Percentiles rank a stretch among this genome's conserved stretches.
phyloP scores from a whole-genome alignment of 2,329 filamentous ascomycete genomes.

The Nemania abortiva region DNA sequence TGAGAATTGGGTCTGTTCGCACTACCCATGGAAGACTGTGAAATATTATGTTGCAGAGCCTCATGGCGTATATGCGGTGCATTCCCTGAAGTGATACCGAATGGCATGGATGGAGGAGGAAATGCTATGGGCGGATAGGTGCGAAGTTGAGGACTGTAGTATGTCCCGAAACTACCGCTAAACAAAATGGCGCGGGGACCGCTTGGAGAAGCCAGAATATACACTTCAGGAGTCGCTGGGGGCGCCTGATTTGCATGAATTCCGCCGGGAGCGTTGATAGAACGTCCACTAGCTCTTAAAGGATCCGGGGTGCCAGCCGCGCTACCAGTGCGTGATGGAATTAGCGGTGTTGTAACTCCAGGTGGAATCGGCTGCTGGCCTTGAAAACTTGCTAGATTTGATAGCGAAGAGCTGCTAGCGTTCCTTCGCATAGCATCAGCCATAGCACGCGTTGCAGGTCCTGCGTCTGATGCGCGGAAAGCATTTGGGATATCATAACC shows the following conservation, averaged over 20 bases:
- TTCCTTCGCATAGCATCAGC: conserved; percentile 65
- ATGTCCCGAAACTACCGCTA: conserved; percentile 63
- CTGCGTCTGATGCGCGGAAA: conserved; percentile 60
- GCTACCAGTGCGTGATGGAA: conserved; percentile 58
- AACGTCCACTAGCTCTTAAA: conserved; percentile 51
- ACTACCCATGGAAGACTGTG: conserved; percentile 29
- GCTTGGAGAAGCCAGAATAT: conserved; percentile 70
- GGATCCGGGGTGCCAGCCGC: conserved; percentile 63
- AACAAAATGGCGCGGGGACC: conserved; percentile 70
- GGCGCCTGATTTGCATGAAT: conserved; percentile 39
- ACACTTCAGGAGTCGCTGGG: conserved; percentile 62
- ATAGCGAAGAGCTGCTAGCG: conserved; percentile 60
- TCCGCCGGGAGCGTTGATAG: conserved; percentile 46
- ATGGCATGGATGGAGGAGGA: conserved; percentile 34
- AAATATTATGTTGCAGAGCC: conserved; percentile 38
- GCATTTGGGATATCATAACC: conserved; percentile 61
- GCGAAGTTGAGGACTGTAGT: conserved; percentile 60
- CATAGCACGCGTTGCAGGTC: conserved; percentile 58
- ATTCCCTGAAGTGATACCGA: conserved; percentile 23
- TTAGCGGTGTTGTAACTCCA: conserved; percentile 58
- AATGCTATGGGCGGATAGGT: conserved; percentile 33
- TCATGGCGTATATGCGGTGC: conserved; percentile 34
- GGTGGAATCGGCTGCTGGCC: conserved; percentile 55
- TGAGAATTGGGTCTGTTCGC: conserved; percentile 39
- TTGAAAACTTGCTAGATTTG: conserved; percentile 51